These are phyloP conservation scores for Pseudocercospora eumusae DNA, from an alignment of 2,329 filamentous ascomycete species.

Conservation along the genomic window DNA sequence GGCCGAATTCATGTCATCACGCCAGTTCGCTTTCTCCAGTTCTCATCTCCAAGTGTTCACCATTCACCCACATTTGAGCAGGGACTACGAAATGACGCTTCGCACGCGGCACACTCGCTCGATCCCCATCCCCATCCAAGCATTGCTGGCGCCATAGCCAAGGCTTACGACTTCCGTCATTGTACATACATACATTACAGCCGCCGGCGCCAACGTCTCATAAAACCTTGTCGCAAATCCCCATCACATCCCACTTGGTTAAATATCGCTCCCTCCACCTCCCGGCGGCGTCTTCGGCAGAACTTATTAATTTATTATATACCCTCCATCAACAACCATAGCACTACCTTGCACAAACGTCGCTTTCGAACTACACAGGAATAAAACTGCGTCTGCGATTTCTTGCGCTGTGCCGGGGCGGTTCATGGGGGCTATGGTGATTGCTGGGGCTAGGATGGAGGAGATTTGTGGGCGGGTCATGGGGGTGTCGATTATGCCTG, in stretches of 20 bases:
- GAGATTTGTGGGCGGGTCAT: conserved; percentile 48
- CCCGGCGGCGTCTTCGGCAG: no score
- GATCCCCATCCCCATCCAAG: neutral
- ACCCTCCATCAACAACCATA: conserved; percentile 51
- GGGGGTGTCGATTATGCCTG: conserved; percentile 50
- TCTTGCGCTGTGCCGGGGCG: conserved; percentile 51
- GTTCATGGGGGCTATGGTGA: conserved; percentile 43
- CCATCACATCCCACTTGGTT: conserved; percentile 13
- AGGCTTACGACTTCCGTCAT: conserved; percentile 10
- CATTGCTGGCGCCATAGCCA: conserved; percentile 1
- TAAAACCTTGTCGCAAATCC: conserved; percentile 13
- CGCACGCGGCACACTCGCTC: neutral
- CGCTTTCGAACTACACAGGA: conserved; percentile 49
- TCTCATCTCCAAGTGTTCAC: conserved; percentile 1
- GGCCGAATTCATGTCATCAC: neutral
- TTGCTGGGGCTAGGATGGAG: conserved; percentile 34
- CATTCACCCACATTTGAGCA: neutral
- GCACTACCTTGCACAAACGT: conserved; percentile 51
- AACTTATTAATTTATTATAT: conserved; percentile 45
- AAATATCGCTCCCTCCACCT: neutral
- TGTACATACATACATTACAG: no score
- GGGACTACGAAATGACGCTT: neutral
- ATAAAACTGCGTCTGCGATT: conserved; percentile 51
- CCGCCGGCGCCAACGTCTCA: neutral
- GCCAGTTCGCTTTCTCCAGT: neutral